Evolutionary conservation across 1,139 yeast species (phyloP).

Genomic region (Scheffersomyces titani): DNA sequence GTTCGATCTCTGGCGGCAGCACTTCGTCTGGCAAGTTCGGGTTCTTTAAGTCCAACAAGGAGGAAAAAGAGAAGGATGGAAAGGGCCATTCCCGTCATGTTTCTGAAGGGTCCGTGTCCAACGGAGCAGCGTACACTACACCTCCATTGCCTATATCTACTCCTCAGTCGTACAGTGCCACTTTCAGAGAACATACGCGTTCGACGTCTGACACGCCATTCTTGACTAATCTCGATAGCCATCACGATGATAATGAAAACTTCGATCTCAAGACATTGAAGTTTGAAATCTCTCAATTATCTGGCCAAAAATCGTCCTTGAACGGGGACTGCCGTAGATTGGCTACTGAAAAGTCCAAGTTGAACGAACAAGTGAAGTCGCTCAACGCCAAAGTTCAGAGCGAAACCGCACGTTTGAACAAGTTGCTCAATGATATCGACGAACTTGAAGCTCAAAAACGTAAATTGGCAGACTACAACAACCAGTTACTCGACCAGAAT

Average conservation of each 20-base stretch:
- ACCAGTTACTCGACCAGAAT: not conserved
- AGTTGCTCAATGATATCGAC: not conserved
- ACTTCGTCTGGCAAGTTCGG: conserved; percentile 30
- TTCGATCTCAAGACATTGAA: conserved; percentile 39
- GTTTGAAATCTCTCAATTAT: conserved; percentile 45
- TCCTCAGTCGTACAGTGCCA: conserved; percentile 2
- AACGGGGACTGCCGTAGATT: conserved; percentile 30
- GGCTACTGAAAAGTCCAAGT: conserved; percentile 27
- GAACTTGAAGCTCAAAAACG: not conserved
- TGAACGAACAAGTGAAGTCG: conserved; percentile 27
- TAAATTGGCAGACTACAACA: not conserved
- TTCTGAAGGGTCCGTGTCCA: conserved; percentile 41
- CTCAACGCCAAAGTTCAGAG: conserved; percentile 22
- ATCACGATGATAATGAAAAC: conserved; percentile 16
- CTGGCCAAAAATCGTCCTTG: conserved; percentile 21
- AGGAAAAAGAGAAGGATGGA: conserved; percentile 8
- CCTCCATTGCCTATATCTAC: conserved; percentile 41
- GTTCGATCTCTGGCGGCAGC: conserved; percentile 44
- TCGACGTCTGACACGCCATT: conserved; percentile 42
- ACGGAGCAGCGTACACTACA: conserved; percentile 40
- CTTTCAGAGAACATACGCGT: conserved; percentile 30
- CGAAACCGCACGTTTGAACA: conserved; percentile 14
- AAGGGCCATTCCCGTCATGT: conserved; percentile 40
- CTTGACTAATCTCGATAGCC: conserved; percentile 14
- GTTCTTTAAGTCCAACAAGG: conserved; percentile 31